A percentile compares a stretch with the other conserved stretches of the same genome.
Conservation (phyloP, 2,329 filamentous ascomycete species). For the Pseudocercospora fijiensis region DNA sequence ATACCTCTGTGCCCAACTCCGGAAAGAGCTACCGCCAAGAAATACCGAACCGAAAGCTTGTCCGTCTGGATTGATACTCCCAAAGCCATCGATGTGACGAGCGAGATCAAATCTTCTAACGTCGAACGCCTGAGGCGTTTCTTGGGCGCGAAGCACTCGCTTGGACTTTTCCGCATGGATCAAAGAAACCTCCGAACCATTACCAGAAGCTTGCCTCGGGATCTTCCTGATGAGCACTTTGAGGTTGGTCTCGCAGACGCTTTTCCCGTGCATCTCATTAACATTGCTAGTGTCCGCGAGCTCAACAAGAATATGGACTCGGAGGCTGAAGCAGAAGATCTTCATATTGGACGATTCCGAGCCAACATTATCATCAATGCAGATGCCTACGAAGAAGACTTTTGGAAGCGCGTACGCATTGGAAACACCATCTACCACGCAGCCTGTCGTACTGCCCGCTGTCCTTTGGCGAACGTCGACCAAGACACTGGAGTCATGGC, state of each 20-base stretch:
- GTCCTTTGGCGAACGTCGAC: constrained; percentile 70
- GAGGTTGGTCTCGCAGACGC: constrained; percentile 69
- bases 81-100: constrained; percentile 47
- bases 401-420: constrained; percentile 63
- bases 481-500: constrained; percentile 54
- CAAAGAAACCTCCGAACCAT: constrained; percentile 56
- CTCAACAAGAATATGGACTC: constrained; percentile 56
- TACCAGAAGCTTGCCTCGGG: constrained; percentile 58
- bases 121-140: constrained; percentile 64
- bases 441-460: constrained; percentile 65
- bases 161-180: constrained; percentile 69
- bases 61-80: constrained; percentile 64
- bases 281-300: constrained; percentile 62
- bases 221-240: constrained; percentile 60
- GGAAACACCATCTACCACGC: constrained; percentile 48
- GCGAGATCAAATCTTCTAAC: constrained; percentile 52
- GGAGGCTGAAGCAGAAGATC: constrained; percentile 39
- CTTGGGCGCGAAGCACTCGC: constrained; percentile 63
- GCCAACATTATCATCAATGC: constrained; percentile 69
- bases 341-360: constrained; percentile 66
- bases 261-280: constrained; percentile 69
- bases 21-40: constrained; percentile 57
- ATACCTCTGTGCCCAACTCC: constrained; percentile 64
- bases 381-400: constrained; percentile 66
- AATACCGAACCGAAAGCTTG: constrained; percentile 62